Base-by-base conservation (phyloP, 2,329 filamentous ascomycete genomes). In the Daldinia sp. region DNA sequence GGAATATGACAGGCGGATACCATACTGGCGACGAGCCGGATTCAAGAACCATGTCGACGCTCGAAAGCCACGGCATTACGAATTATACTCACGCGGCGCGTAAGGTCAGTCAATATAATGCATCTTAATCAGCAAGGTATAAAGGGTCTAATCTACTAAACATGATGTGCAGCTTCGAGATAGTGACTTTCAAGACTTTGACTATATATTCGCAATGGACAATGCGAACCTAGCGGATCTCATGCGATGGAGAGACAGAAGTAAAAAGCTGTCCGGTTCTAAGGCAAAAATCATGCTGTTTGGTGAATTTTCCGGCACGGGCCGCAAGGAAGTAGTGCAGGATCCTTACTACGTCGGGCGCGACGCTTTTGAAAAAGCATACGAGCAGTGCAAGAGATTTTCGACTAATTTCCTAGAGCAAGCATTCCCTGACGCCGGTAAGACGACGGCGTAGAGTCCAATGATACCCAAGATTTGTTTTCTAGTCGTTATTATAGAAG, bases 181-280 rank as follows among this genome's bases (percentile, higher is more conserved):
- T 0, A 86, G 87, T 58, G 96, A 99, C 80, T 97, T 98, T 75
- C 83, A 89, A 63, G 85, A 87, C 15, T 98, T 98, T 77, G 93
- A 98, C 80, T 98, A 97, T 81, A 90, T 99, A 67, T 90, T 99
- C 64, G 94, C 93, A 68, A 99, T 99, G 96, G 96, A 99, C 78
- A 85, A 88, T 55, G 88, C 89, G 51, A 98, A 98, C 78, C 83
- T 97, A 54, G 88, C 89, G 55, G 98, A 98, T 78, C 82, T 97
- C 50, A 84, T 86, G 7, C 88, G 88, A 37, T 81, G 90, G 76
- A 83, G 88, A 71, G 74, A 78, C 64, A 82, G 85, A 66, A 68
- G 54, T n/a, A 84, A 87, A 72, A 87, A 87, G 72, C 82, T 85
- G 9, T 80, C 81, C n/a, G 84, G 86, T 37, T 79, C 84, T 35